Evolutionary conservation across 2,329 filamentous ascomycete genomes (phyloP).

Genomic region (Alternaria rosae): DNA sequence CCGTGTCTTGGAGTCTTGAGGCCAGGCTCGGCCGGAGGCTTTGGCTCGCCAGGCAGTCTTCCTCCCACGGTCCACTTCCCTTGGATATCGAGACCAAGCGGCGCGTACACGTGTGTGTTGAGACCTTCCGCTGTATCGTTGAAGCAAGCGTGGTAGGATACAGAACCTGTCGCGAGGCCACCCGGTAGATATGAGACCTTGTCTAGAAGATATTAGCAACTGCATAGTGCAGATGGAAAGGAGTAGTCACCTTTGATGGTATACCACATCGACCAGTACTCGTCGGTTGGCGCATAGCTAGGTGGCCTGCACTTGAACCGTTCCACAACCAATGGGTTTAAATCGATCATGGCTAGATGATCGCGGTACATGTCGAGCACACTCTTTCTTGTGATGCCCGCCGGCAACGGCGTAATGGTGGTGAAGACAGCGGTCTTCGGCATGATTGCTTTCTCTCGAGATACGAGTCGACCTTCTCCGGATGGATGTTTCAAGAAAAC

Average conservation of each 20-base stretch:
- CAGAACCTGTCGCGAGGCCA: conserved; percentile 67
- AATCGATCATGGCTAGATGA: conserved; percentile 83
- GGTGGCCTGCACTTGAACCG: conserved; percentile 74
- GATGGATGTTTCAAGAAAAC: conserved; percentile 14
- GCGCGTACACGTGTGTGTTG: conserved; percentile 84
- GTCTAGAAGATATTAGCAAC: conserved; percentile 56
- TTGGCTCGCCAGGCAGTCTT: conserved; percentile 72
- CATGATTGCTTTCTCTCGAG: conserved; percentile 58
- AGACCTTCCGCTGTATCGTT: conserved; percentile 75
- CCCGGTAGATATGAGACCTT: conserved; percentile 77
- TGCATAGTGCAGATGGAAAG: not conserved
- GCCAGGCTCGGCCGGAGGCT: conserved; percentile 70
- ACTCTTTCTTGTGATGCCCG: conserved; percentile 70
- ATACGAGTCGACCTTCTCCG: not conserved
- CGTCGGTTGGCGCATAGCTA: conserved; percentile 70
- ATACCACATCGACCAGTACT: conserved; percentile 79
- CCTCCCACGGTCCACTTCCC: conserved; percentile 81
- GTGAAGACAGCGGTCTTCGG: conserved; percentile 76
- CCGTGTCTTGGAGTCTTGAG: conserved; percentile 71
- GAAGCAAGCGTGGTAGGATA: conserved; percentile 83
- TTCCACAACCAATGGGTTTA: conserved; percentile 83
- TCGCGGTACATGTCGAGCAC: conserved; percentile 79
- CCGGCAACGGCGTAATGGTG: conserved; percentile 78
- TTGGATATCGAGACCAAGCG: conserved; percentile 79
- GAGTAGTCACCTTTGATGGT: conserved; percentile 48